Evolutionary conservation across 2,329 filamentous ascomycete genomes (phyloP).

Genomic region (Fusarium azukiicola): DNA sequence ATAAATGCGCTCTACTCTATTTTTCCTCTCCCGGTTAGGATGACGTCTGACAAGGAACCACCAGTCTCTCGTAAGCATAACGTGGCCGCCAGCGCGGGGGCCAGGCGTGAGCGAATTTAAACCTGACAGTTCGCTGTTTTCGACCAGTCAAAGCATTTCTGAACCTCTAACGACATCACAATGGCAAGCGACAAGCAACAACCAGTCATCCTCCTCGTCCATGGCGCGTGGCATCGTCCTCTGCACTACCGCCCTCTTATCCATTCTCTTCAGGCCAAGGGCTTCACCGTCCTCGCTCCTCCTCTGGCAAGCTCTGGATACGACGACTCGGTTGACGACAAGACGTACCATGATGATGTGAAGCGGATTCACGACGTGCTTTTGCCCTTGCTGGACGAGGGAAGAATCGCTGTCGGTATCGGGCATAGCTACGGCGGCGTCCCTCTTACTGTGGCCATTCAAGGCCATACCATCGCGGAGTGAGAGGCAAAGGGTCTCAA

Average conservation of each 20-base stretch:
- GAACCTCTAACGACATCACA: fast-evolving
- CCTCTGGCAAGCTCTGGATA: conserved; percentile 40
- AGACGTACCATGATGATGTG: conserved; percentile 36
- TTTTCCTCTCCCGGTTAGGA: neutral
- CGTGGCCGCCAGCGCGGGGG: neutral
- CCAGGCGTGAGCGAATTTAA: conserved; percentile 1
- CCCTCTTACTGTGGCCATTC: conserved; percentile 25
- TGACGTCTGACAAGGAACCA: conserved; percentile 2
- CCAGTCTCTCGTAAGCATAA: neutral
- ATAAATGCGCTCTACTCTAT: neutral
- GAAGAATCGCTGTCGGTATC: conserved; percentile 24
- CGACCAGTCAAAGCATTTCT: neutral
- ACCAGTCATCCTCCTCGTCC: conserved; percentile 34
- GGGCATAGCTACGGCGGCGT: conserved; percentile 47
- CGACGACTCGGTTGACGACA: conserved; percentile 36
- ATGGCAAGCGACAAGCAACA: conserved; percentile 25
- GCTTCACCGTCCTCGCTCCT: conserved; percentile 30
- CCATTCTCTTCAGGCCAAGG: conserved; percentile 18
- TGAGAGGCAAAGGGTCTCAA: neutral
- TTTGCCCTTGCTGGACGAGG: conserved; percentile 20
- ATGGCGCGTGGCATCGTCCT: conserved; percentile 47
- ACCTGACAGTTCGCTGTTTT: neutral
- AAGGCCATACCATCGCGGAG: conserved; percentile 26
- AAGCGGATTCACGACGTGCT: conserved; percentile 24
- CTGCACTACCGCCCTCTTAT: conserved; percentile 41